phyloP scores from a whole-genome alignment of 441 rosid species.

The Breynia disticha region DNA sequence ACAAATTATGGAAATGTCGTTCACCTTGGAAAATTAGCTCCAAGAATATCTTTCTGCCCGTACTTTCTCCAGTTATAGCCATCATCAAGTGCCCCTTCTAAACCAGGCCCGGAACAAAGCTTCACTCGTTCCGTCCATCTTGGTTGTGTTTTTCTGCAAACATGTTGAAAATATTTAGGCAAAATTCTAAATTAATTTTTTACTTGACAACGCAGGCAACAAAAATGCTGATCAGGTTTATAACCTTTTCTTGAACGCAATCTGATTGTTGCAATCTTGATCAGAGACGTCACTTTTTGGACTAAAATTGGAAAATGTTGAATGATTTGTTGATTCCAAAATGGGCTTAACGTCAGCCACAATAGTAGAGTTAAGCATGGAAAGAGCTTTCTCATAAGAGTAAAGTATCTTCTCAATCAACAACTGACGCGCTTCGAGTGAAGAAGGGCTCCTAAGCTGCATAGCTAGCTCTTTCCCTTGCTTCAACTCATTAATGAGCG shows the following conservation, averaged over 20 bases:
- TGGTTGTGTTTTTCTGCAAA: constrained; percentile 46
- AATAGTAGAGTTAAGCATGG: constrained; percentile 25
- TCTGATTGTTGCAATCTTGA: constrained; percentile 19
- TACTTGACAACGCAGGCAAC: neutral
- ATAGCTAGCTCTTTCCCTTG: constrained; percentile 58
- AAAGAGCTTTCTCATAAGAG: constrained; percentile 54
- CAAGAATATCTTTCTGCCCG: constrained; percentile 85
- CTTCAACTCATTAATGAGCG: constrained; percentile 38
- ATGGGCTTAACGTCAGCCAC: constrained; percentile 10
- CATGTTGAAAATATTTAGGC: constrained; percentile 7
- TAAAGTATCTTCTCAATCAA: constrained; percentile 43
- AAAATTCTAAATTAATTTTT: constrained; percentile 2
- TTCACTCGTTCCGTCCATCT: constrained; percentile 41
- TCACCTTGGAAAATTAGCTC: constrained; percentile 74
- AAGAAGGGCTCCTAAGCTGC: constrained; percentile 35
- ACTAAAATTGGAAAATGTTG: constrained; percentile 25
- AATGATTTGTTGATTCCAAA: constrained; percentile 28
- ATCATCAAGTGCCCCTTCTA: constrained; percentile 58
- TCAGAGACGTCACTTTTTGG: constrained; percentile 54
- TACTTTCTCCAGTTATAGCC: constrained; percentile 91
- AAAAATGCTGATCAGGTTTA: neutral
- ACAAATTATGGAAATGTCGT: neutral
- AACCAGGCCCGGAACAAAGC: constrained; percentile 31
- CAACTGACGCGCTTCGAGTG: constrained; percentile 31
- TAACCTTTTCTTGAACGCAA: constrained; percentile 50